Base-by-base conservation (phyloP, 108 stramenopile species). In the Chaetoceros tenuissimus region DNA sequence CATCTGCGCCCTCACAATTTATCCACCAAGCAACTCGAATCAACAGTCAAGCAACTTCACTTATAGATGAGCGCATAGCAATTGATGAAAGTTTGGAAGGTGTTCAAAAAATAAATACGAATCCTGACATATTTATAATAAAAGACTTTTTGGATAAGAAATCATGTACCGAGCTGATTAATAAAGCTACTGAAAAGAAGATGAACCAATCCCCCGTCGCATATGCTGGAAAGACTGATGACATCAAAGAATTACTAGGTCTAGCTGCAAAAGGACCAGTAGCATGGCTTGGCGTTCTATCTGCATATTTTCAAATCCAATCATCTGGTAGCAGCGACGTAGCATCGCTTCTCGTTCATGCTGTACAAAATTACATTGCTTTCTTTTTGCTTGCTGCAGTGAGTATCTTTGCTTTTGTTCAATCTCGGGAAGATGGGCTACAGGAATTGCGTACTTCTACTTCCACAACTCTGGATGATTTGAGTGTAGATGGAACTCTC, bases 71-170 rank as follows among this genome's bases (percentile, higher is more conserved):
- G n/a, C n/a, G n/a, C n/a, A n/a, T n/a, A n/a, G n/a, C n/a, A n/a
- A 80, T 82, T 34, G 57, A 82, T 49, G 71, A 80, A 52, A 31
- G 53, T 23, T 80, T 75, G 59, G 65, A 64, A 22, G 86, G 82
- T 2, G 29, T 79, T 1, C 57, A 75, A 67, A 58, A 56, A 64
- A 28, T 88, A 8, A 71, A 88, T 62, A 46, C 76, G 25, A 71
- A 81, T 65, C 87, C 87, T 3, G 87, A 88, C 63, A 68, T 88
- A 19, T 82, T 73, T 55, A 68, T 88, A n/a, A 74, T 88, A 24
- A 61, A 73, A 18, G 52, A 71, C 7, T 84, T 88, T 57, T 53
- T 88, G 5, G 71, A 72, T 24, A 51, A 51, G 43, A 44, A 30
- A 10, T 56, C 64, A 21, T 84, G 83, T 59, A 55, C 78, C 1